Evolutionary conservation across 768 basidiomycete species (phyloP).

Genomic region (Pleurotus tuoliensis): DNA sequence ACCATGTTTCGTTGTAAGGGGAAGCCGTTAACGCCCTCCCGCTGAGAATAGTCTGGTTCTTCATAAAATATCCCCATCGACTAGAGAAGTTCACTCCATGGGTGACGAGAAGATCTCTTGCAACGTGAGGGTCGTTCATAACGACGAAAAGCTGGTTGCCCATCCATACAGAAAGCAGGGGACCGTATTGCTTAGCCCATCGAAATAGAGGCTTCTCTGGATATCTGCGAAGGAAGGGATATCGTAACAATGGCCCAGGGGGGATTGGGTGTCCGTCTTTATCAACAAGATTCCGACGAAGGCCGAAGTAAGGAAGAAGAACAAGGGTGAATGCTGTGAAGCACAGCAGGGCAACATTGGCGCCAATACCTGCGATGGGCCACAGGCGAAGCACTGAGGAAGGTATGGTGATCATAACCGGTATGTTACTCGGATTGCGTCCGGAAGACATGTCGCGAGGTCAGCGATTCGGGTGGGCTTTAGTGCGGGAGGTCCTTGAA

Average conservation of each 20-base stretch:
- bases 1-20: conserved; percentile 29
- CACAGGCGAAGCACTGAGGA: no score
- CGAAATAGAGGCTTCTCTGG: conserved; percentile 27
- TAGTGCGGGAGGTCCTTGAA: no score
- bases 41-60: conserved; percentile 28
- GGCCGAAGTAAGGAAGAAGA: conserved; percentile 1
- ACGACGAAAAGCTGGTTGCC: conserved; percentile 35
- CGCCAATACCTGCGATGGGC: no score
- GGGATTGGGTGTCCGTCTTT: conserved; percentile 20
- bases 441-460: no score
- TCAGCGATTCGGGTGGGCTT: no score
- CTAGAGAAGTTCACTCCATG: conserved; percentile 32
- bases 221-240: conserved; percentile 28
- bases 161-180: conserved; percentile 33
- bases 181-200: conserved; percentile 31
- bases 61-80: conserved; percentile 31
- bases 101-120: conserved; percentile 29
- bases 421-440: no score
- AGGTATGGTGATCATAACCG: no score
- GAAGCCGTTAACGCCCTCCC: conserved; percentile 31
- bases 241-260: conserved; percentile 24
- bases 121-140: conserved; percentile 29
- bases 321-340: neutral
- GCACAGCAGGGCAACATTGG: no score
- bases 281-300: conserved; percentile 15